phyloP scores from a whole-genome alignment of 2,329 filamentous ascomycete species.

The Curvularia spicifera region DNA sequence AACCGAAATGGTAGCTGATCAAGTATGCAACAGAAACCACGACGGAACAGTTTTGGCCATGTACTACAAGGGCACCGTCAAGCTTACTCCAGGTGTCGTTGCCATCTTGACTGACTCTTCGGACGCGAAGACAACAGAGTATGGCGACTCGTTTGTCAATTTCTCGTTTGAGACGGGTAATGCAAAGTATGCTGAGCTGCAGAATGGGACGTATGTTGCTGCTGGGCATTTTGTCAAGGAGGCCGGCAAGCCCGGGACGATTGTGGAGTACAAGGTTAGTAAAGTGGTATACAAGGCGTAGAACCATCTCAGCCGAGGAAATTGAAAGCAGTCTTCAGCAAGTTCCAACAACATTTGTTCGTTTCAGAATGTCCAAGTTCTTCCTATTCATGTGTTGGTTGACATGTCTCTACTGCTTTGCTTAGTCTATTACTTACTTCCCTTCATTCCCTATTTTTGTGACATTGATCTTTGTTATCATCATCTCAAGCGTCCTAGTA shows the following conservation, averaged over 20 bases:
- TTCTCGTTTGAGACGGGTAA: constrained; percentile 43
- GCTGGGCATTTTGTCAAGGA: constrained; percentile 40
- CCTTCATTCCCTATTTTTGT: no score
- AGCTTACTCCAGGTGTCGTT: constrained; percentile 31
- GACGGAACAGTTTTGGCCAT: constrained; percentile 38
- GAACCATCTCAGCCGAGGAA: neutral
- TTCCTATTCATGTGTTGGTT: no score
- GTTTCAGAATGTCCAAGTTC: no score
- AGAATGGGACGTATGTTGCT: constrained; percentile 41
- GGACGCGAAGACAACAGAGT: constrained; percentile 39
- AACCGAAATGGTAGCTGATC: neutral
- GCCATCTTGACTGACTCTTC: constrained; percentile 28
- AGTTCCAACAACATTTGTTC: neutral
- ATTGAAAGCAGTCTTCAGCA: neutral
- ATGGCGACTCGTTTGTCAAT: constrained; percentile 40
- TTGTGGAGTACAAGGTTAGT: constrained; percentile 45
- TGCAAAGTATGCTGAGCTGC: constrained; percentile 36
- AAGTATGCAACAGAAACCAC: constrained; percentile 18
- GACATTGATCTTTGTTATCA: no score
- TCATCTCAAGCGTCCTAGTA: no score
- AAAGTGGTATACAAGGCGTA: constrained; percentile 29
- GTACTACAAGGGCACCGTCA: constrained; percentile 44
- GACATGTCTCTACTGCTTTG: no score
- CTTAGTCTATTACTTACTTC: no score
- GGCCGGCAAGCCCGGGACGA: constrained; percentile 22